Evolutionary conservation across 176 grass and related monocot genomes (phyloP), one percentile per base, ranked within the genome.

Genomic region (Eragrostis curvula): DNA sequence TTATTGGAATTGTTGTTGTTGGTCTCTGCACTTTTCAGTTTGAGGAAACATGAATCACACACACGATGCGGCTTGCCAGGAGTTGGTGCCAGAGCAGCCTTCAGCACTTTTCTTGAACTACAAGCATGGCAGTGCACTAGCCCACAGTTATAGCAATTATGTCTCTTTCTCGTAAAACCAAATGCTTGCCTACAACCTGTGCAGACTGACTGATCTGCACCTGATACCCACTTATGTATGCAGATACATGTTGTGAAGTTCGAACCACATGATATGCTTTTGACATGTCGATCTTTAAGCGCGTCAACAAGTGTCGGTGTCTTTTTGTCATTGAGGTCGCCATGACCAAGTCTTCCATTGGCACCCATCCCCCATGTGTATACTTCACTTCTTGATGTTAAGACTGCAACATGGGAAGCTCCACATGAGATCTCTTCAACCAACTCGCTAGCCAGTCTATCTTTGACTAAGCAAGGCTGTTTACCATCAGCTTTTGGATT

Each of bases 211-310:
- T 99, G 93, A 59, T 99, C 96, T 59, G 87, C 89, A 56, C 91
- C 90, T 53, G 93, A 95, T 25, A 99, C 91, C 97, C 97, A 99
- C 79, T 90, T 99, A 82, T 99, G 97, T 78, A 99, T 99, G 87
- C 97, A 99, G 71, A 99, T 99, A 75, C 97, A 99, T 32, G 97
- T 87, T 1, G 97, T 99, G 60, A 99, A 99, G 63, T 93, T 99
- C 55, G 93, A 95, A 61, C 97, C 97, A 56, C 97, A 99, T 81
- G 97, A 95, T 85, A 99, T 99, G 70, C 79, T 96, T 76, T 92
- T 99, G 47, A 99, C 96, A 75, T 99, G 97, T 5, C 93, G 75
- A 68, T 99, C 96, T 79, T 91, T 94, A 6, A 99, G 61, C 56
- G 85, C 87, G n/a, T 99, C 96, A 18, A 99, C 83, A 23, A 94